Conservation (phyloP, 73 alveolate species). For the Paramecium primaurelia region DNA sequence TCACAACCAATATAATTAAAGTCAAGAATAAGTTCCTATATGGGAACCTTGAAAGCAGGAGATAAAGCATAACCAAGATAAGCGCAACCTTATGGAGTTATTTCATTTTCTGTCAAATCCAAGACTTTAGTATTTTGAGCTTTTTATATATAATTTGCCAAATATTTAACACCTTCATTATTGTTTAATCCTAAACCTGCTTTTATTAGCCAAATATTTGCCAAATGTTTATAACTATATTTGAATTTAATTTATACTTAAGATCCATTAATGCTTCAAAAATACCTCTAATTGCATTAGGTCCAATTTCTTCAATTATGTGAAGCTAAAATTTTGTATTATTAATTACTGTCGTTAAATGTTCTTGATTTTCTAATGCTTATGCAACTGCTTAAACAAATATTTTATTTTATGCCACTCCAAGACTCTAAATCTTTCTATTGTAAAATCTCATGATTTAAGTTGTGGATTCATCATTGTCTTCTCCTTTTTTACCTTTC, state of each 20-base stretch:
- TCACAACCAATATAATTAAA: slow-evolving; percentile 51
- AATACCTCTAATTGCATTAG: slow-evolving; percentile 52
- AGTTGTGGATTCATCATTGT: slow-evolving; percentile 34
- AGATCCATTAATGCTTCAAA: slow-evolving; percentile 57
- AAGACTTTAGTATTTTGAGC: slow-evolving; percentile 45
- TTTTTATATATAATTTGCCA: slow-evolving; percentile 47
- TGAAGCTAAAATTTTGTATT: slow-evolving; percentile 9
- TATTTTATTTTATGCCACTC: slow-evolving; percentile 34
- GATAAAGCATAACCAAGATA: slow-evolving; percentile 56
- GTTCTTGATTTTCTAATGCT: slow-evolving; percentile 30
- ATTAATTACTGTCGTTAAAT: not conserved
- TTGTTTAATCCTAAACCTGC: slow-evolving; percentile 35
- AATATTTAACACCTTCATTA: slow-evolving; percentile 58
- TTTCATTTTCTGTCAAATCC: slow-evolving; percentile 61
- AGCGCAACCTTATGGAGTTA: slow-evolving; percentile 30
- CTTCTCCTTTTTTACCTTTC: slow-evolving; percentile 35
- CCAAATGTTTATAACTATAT: slow-evolving; percentile 42
- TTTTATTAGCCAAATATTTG: slow-evolving; percentile 48
- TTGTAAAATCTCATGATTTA: slow-evolving; percentile 27
- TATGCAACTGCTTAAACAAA: slow-evolving; percentile 39
- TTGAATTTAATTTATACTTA: not conserved
- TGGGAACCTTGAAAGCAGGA: slow-evolving; percentile 36
- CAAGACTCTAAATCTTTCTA: not conserved
- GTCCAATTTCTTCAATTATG: slow-evolving; percentile 48
- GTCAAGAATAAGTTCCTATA: slow-evolving; percentile 45